A percentile compares a stretch with the other conserved stretches of the same genome.
phyloP scores from a whole-genome alignment of 2,329 filamentous ascomycete species.

The Colletotrichum destructivum region DNA sequence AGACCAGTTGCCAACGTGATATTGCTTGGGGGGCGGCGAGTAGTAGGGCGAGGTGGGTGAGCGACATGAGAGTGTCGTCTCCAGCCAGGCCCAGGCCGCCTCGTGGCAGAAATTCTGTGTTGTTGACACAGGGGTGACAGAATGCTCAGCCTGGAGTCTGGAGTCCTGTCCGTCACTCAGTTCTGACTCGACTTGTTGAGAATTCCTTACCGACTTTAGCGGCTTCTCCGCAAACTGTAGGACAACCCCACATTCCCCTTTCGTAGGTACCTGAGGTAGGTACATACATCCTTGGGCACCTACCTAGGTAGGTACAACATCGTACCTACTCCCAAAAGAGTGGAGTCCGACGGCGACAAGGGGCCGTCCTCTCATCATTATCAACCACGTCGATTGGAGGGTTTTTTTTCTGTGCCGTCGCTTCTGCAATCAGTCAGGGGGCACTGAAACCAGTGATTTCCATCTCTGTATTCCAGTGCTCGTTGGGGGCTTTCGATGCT shows the following conservation, averaged over 20 bases:
- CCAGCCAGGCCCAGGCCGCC: constrained; percentile 19
- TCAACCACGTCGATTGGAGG: constrained; percentile 15
- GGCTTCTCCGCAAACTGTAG: constrained; percentile 35
- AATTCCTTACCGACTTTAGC: constrained; percentile 20
- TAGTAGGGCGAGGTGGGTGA: constrained; percentile 9
- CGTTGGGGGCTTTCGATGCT: constrained; percentile 3
- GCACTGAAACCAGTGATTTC: constrained; percentile 26
- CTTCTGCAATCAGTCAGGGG: constrained; percentile 35
- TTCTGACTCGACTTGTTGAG: constrained; percentile 18
- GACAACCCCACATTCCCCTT: constrained; percentile 36
- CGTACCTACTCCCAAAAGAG: neutral
- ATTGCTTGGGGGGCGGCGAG: constrained; percentile 14
- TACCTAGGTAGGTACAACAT: constrained; percentile 12
- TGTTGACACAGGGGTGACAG: no score
- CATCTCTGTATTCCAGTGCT: constrained; percentile 4
- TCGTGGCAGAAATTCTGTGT: constrained; percentile 25
- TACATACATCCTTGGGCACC: neutral
- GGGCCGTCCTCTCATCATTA: neutral
- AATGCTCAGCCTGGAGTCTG: neutral
- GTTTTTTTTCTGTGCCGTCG: constrained; percentile 1
- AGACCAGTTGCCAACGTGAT: constrained; percentile 5
- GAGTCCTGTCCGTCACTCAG: neutral
- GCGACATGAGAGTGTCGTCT: neutral
- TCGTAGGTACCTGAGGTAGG: neutral
- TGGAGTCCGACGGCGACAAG: constrained; percentile 12